Base-by-base conservation (phyloP, 225 moss, liverwort and hornwort species). In the Bryoerythrophyllum caledonicum region DNA sequence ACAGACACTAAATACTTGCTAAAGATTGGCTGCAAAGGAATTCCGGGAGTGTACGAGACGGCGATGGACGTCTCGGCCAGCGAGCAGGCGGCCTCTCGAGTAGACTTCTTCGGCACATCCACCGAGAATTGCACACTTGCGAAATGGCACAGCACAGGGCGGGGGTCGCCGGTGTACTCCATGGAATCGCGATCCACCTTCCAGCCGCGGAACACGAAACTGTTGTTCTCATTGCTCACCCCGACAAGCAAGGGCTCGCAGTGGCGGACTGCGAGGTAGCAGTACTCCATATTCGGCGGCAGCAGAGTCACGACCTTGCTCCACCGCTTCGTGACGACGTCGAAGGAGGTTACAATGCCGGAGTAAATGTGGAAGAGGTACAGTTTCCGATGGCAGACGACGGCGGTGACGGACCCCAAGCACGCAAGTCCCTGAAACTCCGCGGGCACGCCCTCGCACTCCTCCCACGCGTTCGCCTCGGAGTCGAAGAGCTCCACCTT, bases 361-460 rank as follows among this genome's bases (percentile, higher is more conserved):
- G 80, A 83, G 72, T 78, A 72, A 21, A 86, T 83, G 23, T 86
- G 86, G 10, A 72, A 61, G 7, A 86, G 59, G 37, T 72, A 81
- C 7, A 86, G 21, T 24, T 64, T 80, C 0, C 62, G 63, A 19
- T 72, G 32, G 64, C 65, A 75, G 20, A 83, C 72, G 10, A 78
- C 80, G 13, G 75, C 80, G 51, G 83, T 68, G 37, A 86, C 54
- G n/a, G 83, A 68, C 9, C 78, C 62, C 25, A 59, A 44, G 14
- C 75, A 78, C 8, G 78, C 41, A 3, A 78, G 14, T 2, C 72
- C 68, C 6, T 81, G 74, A 63, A 84, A 84, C 63, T 65, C 80
- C 60, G 2, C 55, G 6, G 81, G 84, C 44, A 81, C 25, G 4
- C 60, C 66, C 37, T 81, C 81, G 30, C 84, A 81, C 7, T 64